Evolutionary conservation across 176 grass and related monocot species (phyloP).

Genomic region (Triticum monococcum): DNA sequence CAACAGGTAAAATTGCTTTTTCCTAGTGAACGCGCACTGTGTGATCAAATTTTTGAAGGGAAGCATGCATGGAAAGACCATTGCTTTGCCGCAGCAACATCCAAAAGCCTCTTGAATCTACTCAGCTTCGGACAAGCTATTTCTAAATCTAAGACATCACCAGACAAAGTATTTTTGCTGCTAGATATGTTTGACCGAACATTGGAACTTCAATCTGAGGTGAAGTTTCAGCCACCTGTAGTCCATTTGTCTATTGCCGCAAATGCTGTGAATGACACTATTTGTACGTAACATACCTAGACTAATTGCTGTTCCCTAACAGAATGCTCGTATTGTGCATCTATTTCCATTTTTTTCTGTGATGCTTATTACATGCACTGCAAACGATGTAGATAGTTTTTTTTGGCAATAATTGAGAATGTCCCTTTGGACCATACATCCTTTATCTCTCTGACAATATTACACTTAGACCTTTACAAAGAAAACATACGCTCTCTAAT

Average conservation of each 20-base stretch:
- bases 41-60: constrained; percentile 57
- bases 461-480: neutral
- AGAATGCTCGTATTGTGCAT: neutral
- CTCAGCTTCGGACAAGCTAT: constrained; percentile 63
- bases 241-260: neutral
- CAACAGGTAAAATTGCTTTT: constrained; percentile 70
- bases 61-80: constrained; percentile 35
- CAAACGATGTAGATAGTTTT: neutral
- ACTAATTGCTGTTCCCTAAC: neutral
- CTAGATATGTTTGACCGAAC: constrained; percentile 66
- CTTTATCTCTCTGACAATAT: neutral
- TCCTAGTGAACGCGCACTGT: constrained; percentile 58
- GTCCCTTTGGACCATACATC: neutral
- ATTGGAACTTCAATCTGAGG: constrained; percentile 59
- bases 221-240: constrained; percentile 26
- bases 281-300: neutral
- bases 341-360: neutral
- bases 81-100: constrained; percentile 64
- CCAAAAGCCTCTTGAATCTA: constrained; percentile 45
- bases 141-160: constrained; percentile 51
- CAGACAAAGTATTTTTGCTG: constrained; percentile 54
- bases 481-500: neutral
- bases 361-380: neutral
- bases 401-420: neutral
- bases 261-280: neutral